phyloP scores from a whole-genome alignment of 1,284 basidiomycete genomes.

The Leccinum fallax region DNA sequence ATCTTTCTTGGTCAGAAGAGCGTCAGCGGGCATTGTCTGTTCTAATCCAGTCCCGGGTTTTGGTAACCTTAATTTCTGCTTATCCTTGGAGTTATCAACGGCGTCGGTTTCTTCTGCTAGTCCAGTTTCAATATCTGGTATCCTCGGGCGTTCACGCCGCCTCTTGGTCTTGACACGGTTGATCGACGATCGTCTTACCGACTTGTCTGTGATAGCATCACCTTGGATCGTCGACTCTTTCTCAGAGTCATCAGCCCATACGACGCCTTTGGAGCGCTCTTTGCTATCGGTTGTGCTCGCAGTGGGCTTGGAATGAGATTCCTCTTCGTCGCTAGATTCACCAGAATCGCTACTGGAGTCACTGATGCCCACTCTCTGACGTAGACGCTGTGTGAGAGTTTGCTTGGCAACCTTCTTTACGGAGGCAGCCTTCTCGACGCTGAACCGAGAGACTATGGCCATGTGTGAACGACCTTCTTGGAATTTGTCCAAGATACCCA shows the following conservation, averaged over 20 bases:
- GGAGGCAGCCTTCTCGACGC: slow-evolving; percentile 50
- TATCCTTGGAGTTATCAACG: slow-evolving; percentile 28
- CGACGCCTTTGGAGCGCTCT: slow-evolving; percentile 33
- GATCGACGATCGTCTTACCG: slow-evolving; percentile 23
- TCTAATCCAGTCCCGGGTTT: slow-evolving; percentile 52
- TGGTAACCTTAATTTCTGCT: slow-evolving; percentile 47
- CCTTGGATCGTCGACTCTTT: slow-evolving; percentile 40
- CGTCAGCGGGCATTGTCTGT: slow-evolving; percentile 85
- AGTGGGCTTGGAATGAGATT: slow-evolving; percentile 32
- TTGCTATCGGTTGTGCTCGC: slow-evolving; percentile 8
- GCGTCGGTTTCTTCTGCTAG: slow-evolving; percentile 21
- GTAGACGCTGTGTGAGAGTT: slow-evolving; percentile 70
- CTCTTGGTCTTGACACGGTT: slow-evolving; percentile 20
- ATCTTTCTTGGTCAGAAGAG: slow-evolving; percentile 68
- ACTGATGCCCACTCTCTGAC: slow-evolving; percentile 65
- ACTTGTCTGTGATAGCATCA: slow-evolving; percentile 33
- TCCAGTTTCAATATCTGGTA: slow-evolving; percentile 45
- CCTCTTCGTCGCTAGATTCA: slow-evolving; percentile 45
- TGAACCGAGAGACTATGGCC: slow-evolving; percentile 81
- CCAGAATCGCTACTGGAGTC: slow-evolving; percentile 51
- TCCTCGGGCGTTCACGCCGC: slow-evolving; percentile 20
- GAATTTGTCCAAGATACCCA: slow-evolving; percentile 88
- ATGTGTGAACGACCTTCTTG: slow-evolving; percentile 92
- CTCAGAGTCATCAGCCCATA: slow-evolving; percentile 31
- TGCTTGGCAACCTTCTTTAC: slow-evolving; percentile 48